Evolutionary conservation across 2,329 filamentous ascomycete species (phyloP).

Genomic region (Cadophora gregata): DNA sequence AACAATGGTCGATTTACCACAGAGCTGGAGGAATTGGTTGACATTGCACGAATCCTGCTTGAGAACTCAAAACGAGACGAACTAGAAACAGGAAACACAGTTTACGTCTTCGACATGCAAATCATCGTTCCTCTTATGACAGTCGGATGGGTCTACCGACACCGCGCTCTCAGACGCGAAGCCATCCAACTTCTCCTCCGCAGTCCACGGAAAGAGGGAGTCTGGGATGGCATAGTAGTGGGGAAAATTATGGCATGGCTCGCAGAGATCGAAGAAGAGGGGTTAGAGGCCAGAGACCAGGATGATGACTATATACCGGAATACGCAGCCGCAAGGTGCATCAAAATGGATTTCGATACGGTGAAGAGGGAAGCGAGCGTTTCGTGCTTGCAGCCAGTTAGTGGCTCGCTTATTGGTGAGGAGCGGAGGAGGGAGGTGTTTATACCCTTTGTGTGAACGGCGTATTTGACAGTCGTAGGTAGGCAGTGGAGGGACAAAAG

Average conservation of each 20-base stretch:
- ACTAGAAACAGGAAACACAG: not conserved
- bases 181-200: constrained; percentile 33
- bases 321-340: constrained; percentile 30
- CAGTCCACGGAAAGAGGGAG: constrained; percentile 32
- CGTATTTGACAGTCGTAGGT: not conserved
- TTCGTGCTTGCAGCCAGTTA: constrained; percentile 32
- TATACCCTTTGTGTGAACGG: constrained; percentile 27
- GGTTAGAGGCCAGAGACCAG: constrained; percentile 22
- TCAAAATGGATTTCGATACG: constrained; percentile 34
- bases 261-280: constrained; percentile 32
- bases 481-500: not conserved
- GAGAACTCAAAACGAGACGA: constrained; percentile 18
- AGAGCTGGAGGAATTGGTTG: constrained; percentile 31
- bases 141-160: constrained; percentile 36
- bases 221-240: constrained; percentile 36
- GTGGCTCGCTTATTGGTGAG: constrained; percentile 24
- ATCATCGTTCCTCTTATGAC: constrained; percentile 37
- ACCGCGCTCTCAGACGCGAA: constrained; percentile 31
- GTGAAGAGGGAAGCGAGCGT: constrained; percentile 28
- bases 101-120: constrained; percentile 34
- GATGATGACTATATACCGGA: constrained; percentile 31
- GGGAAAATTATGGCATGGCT: constrained; percentile 36
- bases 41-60: constrained; percentile 28
- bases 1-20: constrained; percentile 25
- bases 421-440: constrained; percentile 26